Conservation (phyloP, 2,329 filamentous ascomycete genomes). For the Penicillium sumatraense region DNA sequence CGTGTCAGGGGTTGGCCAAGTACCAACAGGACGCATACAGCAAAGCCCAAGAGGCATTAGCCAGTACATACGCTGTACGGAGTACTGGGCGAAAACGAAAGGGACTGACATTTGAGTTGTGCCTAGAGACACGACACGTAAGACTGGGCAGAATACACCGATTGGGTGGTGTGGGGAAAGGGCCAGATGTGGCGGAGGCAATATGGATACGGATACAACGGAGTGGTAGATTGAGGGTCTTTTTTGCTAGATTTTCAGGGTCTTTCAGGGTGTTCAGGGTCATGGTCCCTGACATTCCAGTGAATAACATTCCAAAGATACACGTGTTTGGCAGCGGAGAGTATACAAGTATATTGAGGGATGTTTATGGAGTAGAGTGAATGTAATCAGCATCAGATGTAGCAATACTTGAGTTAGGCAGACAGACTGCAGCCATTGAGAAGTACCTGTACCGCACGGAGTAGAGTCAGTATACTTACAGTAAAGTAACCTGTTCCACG, state of each 20-base stretch:
- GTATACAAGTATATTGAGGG: not conserved
- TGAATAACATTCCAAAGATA: no score
- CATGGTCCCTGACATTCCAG: no score
- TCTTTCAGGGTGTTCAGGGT: not conserved
- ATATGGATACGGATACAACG: not conserved
- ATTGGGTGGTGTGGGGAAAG: slow-evolving; percentile 24
- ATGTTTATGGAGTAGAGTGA: no score
- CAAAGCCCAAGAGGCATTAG: not conserved
- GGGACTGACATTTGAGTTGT: slow-evolving; percentile 5
- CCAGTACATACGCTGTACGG: not conserved
- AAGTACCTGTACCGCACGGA: slow-evolving; percentile 3
- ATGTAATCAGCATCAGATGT: no score
- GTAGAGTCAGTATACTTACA: no score
- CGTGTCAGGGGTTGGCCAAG: not conserved
- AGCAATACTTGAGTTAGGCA: not conserved
- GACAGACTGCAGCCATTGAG: no score
- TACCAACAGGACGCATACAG: not conserved
- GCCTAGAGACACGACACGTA: slow-evolving; percentile 15
- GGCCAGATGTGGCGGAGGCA: slow-evolving; percentile 9
- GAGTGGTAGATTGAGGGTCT: not conserved
- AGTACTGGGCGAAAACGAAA: not conserved
- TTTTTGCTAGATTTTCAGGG: not conserved
- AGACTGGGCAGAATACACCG: slow-evolving; percentile 15
- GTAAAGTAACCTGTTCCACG: no score
- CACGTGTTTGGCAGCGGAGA: no score